phyloP scores from a whole-genome alignment of 176 grass and related monocot genomes.

The Aechmea fasciata region DNA sequence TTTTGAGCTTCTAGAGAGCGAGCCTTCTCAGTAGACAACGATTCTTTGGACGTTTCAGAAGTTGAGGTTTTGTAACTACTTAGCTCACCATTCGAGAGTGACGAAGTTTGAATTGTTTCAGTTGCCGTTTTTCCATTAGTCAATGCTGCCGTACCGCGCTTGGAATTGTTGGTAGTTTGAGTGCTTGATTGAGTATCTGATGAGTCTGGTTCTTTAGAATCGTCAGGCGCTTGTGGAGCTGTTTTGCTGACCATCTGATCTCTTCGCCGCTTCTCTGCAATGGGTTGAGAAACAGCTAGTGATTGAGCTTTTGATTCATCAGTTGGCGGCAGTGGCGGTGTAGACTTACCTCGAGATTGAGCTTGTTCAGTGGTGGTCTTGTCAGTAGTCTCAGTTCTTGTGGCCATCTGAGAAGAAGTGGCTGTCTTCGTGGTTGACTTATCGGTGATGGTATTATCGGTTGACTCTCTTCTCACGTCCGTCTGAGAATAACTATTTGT shows the following conservation, averaged over 20 bases:
- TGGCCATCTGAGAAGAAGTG: neutral
- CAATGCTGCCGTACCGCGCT: neutral
- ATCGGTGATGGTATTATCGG: neutral
- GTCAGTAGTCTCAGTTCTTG: neutral
- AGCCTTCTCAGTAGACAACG: too few species aligned
- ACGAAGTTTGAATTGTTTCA: too few species aligned
- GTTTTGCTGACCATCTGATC: too few species aligned
- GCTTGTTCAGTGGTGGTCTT: neutral
- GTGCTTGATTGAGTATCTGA: neutral
- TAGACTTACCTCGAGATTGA: neutral
- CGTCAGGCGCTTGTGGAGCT: too few species aligned
- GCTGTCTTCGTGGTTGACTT: too few species aligned
- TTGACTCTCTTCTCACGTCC: too few species aligned
- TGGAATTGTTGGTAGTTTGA: neutral
- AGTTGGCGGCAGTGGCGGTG: too few species aligned
- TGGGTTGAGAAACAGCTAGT: too few species aligned
- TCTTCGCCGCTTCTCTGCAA: neutral
- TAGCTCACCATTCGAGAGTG: too few species aligned
- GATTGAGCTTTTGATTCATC: too few species aligned
- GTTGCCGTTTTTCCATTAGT: neutral
- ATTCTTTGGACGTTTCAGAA: too few species aligned
- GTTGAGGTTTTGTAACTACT: too few species aligned
- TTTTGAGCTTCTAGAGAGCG: neutral
- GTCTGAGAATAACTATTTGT: neutral
- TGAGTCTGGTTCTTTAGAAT: neutral